Base-by-base conservation (phyloP, 495 filamentous ascomycete species). In the Hapsidospora chrysogenum region DNA sequence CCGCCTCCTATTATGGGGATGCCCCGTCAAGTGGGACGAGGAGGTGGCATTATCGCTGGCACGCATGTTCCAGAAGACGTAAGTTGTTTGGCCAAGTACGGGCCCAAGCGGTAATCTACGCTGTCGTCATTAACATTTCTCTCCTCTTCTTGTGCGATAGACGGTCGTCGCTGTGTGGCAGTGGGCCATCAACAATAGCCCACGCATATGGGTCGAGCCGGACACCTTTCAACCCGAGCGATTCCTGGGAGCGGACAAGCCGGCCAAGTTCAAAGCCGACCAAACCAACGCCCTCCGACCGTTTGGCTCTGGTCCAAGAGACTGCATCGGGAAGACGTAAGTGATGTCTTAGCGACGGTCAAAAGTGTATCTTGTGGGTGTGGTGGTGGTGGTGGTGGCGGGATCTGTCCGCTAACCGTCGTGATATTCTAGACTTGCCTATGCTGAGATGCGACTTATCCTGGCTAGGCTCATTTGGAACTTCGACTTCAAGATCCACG, bases 261-360 rank as follows among this genome's bases (percentile, higher is more conserved):
- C n/a, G n/a, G 32, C 36, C 11, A 44, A 41, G 20, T 68, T 53
- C 42, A 43, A 38, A n/a, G 50, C 56, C 17, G 70, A 73, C 37
- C 45, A 53, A 8, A 43, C 49, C n/a, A 52, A 54, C 9, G 58
- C 57, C 6, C 44, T 64, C 16, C 59, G 67, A 31, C 63, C 69
- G 9, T 78, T 76, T 37, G 54, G 54, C 25, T 13, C 58, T 21
- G 72, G 73, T 0, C 66, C 63, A 9, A 44, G 73, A 26, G 66
- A 69, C 41, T 76, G 71, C 37, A 53, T 73, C 29, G 71, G 70
- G 18, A 52, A 56, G 42, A 66, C 64, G 68, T 74, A 47, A 49
- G 68, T 60, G 17, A 6, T 28, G 15, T 13, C 15, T 17, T 31
- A 6, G 27, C 33, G 0, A 8, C 17, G 8, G 30, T 17, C n/a